Evolutionary conservation across 805 yeast genomes (phyloP), one percentile per base, ranked within the genome.

Genomic region (Saccharomycodes ludwigii): DNA sequence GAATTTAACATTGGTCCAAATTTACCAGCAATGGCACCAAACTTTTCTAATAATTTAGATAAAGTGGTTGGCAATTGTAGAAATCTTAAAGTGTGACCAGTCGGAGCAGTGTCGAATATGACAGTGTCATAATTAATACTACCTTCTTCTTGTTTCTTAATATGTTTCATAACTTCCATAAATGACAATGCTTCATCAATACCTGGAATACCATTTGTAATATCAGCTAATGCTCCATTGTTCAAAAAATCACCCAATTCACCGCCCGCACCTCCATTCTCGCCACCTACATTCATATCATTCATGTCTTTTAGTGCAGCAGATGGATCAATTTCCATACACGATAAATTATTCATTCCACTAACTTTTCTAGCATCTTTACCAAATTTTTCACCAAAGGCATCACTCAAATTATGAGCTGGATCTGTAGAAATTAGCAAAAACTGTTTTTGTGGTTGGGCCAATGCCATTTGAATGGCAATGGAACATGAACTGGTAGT

Each of bases 21-120:
- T 48, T 72, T 73, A 10, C 86, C 79, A 25, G 88, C 75, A 35
- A 91, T 68, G 46, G 84, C 94, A 47, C 85, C 76, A 54, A 91
- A 76, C 52, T 88, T 91, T 30, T 79, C 76, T 44, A 91, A 66
- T 22, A 94, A 68, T 54, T 83, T 84, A 46, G 85, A 93, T 39
- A 91, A 63, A 3, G 95, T 86, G 18, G 93, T 72, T 23, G 99
- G 99, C 48, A 91, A 72, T 58, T 86, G 95, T 54, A 91, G 66
- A 57, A 91, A 91, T 49, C 99, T 73, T 46, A 91, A 65, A 2
- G 98, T 91, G 59, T 91, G 99, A 22, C 99, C 99, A 0, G 99
- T 91, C 46, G 99, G 99, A 0, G 99, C 98, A n/a, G 99, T 91
- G 57, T 91, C 99, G 50, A 91, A 91, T 43, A 91, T 84, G 42